These are phyloP conservation scores for Bryopsis sp. DNA, from an alignment of 139 green algal genomes.

Conservation along the genomic window DNA sequence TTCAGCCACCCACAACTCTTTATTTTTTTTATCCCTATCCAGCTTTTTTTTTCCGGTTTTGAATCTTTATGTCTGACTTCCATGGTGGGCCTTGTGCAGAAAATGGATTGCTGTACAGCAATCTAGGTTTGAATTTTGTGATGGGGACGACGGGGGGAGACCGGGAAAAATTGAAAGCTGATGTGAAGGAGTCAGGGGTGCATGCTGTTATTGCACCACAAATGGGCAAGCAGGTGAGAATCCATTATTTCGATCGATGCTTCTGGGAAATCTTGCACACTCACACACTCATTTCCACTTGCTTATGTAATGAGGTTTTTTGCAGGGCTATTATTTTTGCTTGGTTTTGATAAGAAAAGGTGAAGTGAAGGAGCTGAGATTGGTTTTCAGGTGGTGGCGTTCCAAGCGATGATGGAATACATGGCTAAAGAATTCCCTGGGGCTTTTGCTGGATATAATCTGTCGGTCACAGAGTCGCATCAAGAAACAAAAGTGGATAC, in stretches of 20 bases:
- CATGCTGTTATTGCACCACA: conserved; percentile 96
- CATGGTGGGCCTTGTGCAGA: conserved; percentile 23
- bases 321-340: no score
- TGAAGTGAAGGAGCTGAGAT: neutral
- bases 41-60: neutral
- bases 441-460: conserved; percentile 85
- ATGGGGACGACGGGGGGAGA: conserved; percentile 98
- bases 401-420: conserved; percentile 88
- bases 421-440: conserved; percentile 89
- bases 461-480: conserved; percentile 89
- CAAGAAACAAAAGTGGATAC: conserved; percentile 96
- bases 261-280: no score
- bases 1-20: no score
- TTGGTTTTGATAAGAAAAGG: no score
- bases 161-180: conserved; percentile 56
- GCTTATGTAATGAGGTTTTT: neutral
- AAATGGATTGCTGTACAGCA: conserved; percentile 82
- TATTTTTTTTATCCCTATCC: no score
- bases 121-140: conserved; percentile 83
- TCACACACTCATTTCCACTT: neutral
- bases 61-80: conserved; percentile 18
- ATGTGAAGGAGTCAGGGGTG: conserved; percentile 39
- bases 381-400: conserved; percentile 62
- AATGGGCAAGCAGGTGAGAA: conserved; percentile 92
- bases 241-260: no score